These are phyloP conservation scores for Leccinum rimulosum DNA, from an alignment of 768 basidiomycete species.

Conservation along the genomic window DNA sequence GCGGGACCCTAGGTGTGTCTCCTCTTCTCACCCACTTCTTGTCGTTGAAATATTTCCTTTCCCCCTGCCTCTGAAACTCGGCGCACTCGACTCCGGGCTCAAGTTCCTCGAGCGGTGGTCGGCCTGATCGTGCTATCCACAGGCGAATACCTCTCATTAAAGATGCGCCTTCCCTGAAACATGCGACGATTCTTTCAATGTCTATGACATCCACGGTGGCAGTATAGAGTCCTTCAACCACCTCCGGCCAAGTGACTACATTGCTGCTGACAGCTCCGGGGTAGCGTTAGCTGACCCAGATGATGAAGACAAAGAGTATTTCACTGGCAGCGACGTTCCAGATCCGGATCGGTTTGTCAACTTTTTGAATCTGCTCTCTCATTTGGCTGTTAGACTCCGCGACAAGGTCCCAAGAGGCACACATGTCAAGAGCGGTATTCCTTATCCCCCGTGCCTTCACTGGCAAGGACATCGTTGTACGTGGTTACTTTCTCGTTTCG, in stretches of 20 bases:
- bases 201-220: conserved; percentile 2
- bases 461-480: conserved; percentile 89
- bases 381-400: conserved; percentile 84
- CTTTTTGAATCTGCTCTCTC: conserved; percentile 79
- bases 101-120: no score
- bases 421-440: conserved; percentile 91
- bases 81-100: no score
- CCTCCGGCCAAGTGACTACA: conserved; percentile 19
- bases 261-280: conserved; percentile 14
- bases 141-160: no score
- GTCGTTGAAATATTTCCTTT: no score
- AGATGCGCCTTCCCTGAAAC: conserved; percentile 7
- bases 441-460: conserved; percentile 88
- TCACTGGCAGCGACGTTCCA: conserved; percentile 54
- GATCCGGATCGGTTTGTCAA: conserved; percentile 81
- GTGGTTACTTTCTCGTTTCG: conserved; percentile 29
- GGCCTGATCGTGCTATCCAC: no score
- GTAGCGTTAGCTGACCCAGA: conserved; percentile 24
- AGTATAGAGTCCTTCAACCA: conserved; percentile 30
- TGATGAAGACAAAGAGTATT: conserved; percentile 31
- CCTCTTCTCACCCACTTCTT: no score
- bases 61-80: no score
- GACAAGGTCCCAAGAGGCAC: conserved; percentile 86
- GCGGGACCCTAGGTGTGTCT: no score
- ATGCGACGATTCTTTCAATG: conserved; percentile 19